Evolutionary conservation across 164 flowering plant species (phyloP).

Genomic region (Vitis rotundifolia): DNA sequence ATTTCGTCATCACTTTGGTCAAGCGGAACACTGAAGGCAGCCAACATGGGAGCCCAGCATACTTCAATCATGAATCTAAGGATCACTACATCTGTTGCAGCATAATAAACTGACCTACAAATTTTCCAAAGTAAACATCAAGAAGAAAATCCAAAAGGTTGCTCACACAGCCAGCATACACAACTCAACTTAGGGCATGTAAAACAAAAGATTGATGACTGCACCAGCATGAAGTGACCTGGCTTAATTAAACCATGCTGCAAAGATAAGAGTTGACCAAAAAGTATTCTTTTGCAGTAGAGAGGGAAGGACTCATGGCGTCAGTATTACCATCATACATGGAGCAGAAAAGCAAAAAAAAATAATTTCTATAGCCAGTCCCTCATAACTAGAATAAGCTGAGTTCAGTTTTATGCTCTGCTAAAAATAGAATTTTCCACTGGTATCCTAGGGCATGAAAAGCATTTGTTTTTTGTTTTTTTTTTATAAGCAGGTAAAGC

Average conservation of each 20-base stretch:
- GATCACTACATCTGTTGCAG: slow-evolving; percentile 95
- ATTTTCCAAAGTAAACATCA: slow-evolving; percentile 24
- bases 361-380: no score
- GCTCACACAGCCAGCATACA: not conserved
- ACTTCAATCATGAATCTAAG: slow-evolving; percentile 97
- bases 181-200: no score
- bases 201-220: not conserved
- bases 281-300: no score
- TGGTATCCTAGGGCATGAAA: not conserved
- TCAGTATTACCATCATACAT: no score
- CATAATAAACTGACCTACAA: slow-evolving; percentile 97
- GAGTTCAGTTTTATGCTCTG: not conserved
- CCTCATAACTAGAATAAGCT: not conserved
- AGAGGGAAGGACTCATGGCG: no score
- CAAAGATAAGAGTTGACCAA: no score
- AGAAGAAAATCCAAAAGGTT: slow-evolving; percentile 1
- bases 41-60: slow-evolving; percentile 99
- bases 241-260: no score
- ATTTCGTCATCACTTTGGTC: slow-evolving; percentile 97
- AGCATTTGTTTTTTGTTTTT: not conserved
- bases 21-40: slow-evolving; percentile 99
- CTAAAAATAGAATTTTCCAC: not conserved
- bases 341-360: no score
- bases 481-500: not conserved
- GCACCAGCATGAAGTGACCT: not conserved